Evolutionary conservation across 148 eudicot genomes (phyloP).

Genomic region (Rhododendron simsii): DNA sequence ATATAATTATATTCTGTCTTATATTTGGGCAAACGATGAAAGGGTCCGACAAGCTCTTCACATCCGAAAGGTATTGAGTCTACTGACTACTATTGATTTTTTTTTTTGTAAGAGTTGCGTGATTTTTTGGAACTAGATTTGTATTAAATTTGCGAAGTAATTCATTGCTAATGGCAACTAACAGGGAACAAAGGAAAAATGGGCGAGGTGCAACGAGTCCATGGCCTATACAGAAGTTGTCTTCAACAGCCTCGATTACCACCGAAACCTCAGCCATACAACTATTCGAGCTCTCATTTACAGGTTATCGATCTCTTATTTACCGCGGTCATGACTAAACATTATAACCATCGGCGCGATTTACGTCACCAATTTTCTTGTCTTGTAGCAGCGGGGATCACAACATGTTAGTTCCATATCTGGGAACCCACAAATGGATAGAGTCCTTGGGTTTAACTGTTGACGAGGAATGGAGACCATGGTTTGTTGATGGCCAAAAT

Average conservation of each 20-base stretch:
- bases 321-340: too few relatives aligned
- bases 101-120: too few relatives aligned
- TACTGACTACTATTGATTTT: too few relatives aligned
- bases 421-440: conserved; percentile 17
- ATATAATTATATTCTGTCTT: conserved; percentile 15
- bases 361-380: neutral
- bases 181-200: conserved; percentile 31
- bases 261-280: conserved; percentile 21
- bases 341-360: too few relatives aligned
- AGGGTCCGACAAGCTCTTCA: conserved; percentile 31
- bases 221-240: conserved; percentile 22
- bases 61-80: conserved; percentile 26
- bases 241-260: conserved; percentile 18
- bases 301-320: conserved; percentile 22
- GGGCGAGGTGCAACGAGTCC: conserved; percentile 36
- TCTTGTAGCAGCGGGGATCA: conserved; percentile 32
- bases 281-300: conserved; percentile 30
- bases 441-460: conserved; percentile 15
- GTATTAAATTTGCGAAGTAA: neutral
- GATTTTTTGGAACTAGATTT: neutral
- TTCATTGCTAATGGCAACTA: neutral
- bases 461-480: conserved; percentile 23
- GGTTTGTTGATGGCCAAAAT: conserved; percentile 27
- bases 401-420: conserved; percentile 15
- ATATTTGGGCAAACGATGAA: conserved; percentile 28